phyloP scores from a whole-genome alignment of 2,329 filamentous ascomycete species.

The Fusarium sublunatum region DNA sequence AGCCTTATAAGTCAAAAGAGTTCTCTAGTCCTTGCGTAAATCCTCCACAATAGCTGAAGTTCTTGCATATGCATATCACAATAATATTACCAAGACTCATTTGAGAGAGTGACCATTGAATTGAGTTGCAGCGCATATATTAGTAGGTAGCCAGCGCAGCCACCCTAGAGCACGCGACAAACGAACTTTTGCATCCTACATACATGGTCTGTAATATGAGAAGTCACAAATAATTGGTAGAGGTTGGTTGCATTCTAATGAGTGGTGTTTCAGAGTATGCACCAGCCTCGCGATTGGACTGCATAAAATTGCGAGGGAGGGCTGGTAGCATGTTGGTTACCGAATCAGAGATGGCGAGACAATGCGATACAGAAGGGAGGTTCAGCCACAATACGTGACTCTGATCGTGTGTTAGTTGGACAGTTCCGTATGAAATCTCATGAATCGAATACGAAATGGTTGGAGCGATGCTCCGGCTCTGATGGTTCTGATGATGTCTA shows the following conservation, averaged over 20 bases:
- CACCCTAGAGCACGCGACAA: background rate
- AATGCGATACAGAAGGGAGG: slow-evolving; percentile 13
- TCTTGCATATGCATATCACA: background rate
- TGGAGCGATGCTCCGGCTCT: slow-evolving; percentile 3
- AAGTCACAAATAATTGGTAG: slow-evolving; percentile 4
- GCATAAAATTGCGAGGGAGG: slow-evolving; percentile 8
- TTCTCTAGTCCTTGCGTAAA: slow-evolving; percentile 13
- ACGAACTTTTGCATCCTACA: slow-evolving; percentile 1
- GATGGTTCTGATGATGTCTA: background rate
- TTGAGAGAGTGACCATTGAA: no score
- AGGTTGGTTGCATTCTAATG: slow-evolving; percentile 3
- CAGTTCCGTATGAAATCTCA: background rate
- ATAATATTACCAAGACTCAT: background rate
- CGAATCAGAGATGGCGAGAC: slow-evolving; percentile 18
- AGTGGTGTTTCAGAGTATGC: slow-evolving; percentile 23
- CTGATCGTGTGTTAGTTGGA: background rate
- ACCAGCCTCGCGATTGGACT: slow-evolving; percentile 8
- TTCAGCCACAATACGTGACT: slow-evolving; percentile 27
- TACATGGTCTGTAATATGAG: background rate
- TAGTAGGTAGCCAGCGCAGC: background rate
- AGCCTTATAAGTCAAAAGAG: slow-evolving; percentile 10
- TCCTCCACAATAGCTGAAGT: slow-evolving; percentile 9
- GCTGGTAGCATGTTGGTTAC: slow-evolving; percentile 1
- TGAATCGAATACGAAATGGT: background rate
- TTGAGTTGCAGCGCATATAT: no score